A percentile compares a stretch with the other conserved stretches of the same genome.
These are phyloP conservation scores for Cyberlindnera japonica DNA, from an alignment of 805 yeast genomes.

Conservation along the genomic window DNA sequence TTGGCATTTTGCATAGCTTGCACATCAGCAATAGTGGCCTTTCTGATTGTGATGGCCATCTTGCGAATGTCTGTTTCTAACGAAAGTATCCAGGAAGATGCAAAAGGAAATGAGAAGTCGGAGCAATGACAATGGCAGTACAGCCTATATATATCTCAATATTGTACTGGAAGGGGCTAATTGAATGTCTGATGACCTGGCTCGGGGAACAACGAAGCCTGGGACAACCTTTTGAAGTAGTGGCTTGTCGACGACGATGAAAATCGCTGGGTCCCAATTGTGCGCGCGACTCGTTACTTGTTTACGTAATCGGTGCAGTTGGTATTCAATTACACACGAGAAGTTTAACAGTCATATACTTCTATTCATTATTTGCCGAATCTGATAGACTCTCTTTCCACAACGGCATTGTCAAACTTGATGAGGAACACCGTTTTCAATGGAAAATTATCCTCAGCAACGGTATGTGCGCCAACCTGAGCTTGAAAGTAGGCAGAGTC, in stretches of 20 bases:
- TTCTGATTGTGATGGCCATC: constrained; percentile 85
- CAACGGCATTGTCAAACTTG: constrained; percentile 58
- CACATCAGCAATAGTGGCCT: constrained; percentile 80
- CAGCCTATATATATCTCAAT: too few relatives aligned
- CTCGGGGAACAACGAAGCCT: too few relatives aligned
- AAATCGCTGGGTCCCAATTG: not conserved
- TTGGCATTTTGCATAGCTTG: constrained; percentile 97
- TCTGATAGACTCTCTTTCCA: constrained; percentile 50
- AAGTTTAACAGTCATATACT: not conserved
- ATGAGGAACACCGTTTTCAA: constrained; percentile 71
- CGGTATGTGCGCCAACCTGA: constrained; percentile 77
- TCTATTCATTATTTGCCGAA: constrained; percentile 27
- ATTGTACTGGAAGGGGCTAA: too few relatives aligned
- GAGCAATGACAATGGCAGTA: too few relatives aligned
- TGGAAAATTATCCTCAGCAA: constrained; percentile 56
- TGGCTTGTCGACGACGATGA: not conserved
- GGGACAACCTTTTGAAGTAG: too few relatives aligned
- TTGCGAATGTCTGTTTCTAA: not conserved
- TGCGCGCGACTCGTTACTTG: not conserved
- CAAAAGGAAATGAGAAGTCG: too few relatives aligned
- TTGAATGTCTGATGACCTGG: too few relatives aligned
- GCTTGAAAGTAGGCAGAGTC: constrained; percentile 73
- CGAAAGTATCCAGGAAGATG: too few relatives aligned
- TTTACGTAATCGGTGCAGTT: not conserved
- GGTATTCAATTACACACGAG: too few relatives aligned